phyloP scores from a whole-genome alignment of 176 grass and related monocot genomes.

The Chloris gayana region DNA sequence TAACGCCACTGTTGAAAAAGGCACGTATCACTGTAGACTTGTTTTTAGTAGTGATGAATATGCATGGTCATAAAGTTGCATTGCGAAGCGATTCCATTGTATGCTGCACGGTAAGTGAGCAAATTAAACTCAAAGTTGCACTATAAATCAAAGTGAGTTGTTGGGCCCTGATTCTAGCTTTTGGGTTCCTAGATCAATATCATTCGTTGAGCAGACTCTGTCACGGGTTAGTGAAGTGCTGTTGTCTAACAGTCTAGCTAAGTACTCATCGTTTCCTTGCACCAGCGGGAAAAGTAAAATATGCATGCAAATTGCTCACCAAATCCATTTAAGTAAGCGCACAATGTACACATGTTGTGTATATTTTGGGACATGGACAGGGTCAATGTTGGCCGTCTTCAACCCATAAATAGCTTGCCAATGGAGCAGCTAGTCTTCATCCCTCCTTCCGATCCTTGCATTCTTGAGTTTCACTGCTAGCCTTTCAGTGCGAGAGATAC shows the following conservation, averaged over 20 bases:
- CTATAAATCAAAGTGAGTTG: background rate
- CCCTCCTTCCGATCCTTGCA: background rate
- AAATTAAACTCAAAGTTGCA: too few species aligned
- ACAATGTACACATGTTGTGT: background rate
- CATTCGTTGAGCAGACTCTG: constrained; percentile 22
- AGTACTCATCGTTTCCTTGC: background rate
- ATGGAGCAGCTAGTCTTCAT: background rate
- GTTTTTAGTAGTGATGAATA: too few species aligned
- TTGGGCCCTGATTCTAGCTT: background rate
- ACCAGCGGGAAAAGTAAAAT: background rate
- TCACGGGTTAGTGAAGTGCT: constrained; percentile 23
- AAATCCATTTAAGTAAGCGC: background rate
- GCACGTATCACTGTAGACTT: too few species aligned
- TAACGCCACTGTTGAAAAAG: too few species aligned
- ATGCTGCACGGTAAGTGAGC: too few species aligned
- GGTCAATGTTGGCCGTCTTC: background rate
- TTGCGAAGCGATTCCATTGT: too few species aligned
- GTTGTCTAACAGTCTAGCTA: background rate
- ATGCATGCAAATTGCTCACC: background rate
- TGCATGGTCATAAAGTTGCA: too few species aligned
- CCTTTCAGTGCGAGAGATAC: background rate
- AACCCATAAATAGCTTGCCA: constrained; percentile 7
- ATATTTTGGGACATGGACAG: background rate
- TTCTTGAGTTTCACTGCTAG: background rate
- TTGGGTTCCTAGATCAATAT: too few species aligned